Conservation (phyloP, 2,329 filamentous ascomycete species). For the Domatiomyces catenatus region DNA sequence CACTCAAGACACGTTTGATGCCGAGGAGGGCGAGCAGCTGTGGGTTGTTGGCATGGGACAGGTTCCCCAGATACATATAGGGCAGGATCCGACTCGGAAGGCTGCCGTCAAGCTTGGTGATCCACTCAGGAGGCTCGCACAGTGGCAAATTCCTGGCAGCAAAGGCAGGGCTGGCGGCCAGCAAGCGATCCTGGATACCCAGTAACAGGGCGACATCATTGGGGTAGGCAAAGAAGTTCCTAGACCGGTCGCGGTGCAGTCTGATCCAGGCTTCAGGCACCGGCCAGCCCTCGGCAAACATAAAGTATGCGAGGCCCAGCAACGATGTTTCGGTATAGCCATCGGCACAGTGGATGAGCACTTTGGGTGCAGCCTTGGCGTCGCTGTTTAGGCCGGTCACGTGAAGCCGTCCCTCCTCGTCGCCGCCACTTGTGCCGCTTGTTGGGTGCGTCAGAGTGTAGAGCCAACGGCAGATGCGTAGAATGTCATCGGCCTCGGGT, state of each 20-base stretch:
- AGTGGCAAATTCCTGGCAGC: constrained; percentile 15
- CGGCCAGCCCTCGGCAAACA: constrained; percentile 71
- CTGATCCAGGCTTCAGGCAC: constrained; percentile 76
- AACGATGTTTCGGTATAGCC: constrained; percentile 92
- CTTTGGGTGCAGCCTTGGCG: constrained; percentile 39
- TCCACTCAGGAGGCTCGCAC: constrained; percentile 54
- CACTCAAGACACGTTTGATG: constrained; percentile 75
- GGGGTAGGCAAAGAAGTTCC: constrained; percentile 94
- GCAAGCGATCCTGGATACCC: constrained; percentile 57
- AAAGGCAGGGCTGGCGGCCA: constrained; percentile 50
- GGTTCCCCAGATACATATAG: constrained; percentile 92
- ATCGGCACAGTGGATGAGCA: constrained; percentile 86
- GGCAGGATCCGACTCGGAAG: constrained; percentile 76
- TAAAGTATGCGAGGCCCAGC: constrained; percentile 78
- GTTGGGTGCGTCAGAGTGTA: constrained; percentile 57
- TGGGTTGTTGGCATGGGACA: constrained; percentile 87
- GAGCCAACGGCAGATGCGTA: constrained; percentile 82
- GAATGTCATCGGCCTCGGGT: constrained; percentile 64
- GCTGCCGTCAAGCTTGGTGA: constrained; percentile 71
- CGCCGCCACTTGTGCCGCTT: neutral
- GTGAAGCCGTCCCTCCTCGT: constrained; percentile 30
- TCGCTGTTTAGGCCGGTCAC: constrained; percentile 29
- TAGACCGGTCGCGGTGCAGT: constrained; percentile 61
- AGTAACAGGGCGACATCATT: constrained; percentile 75
- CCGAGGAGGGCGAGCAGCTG: constrained; percentile 64